Conservation (phyloP, 768 basidiomycete species). For the Coprinopsis sp. region DNA sequence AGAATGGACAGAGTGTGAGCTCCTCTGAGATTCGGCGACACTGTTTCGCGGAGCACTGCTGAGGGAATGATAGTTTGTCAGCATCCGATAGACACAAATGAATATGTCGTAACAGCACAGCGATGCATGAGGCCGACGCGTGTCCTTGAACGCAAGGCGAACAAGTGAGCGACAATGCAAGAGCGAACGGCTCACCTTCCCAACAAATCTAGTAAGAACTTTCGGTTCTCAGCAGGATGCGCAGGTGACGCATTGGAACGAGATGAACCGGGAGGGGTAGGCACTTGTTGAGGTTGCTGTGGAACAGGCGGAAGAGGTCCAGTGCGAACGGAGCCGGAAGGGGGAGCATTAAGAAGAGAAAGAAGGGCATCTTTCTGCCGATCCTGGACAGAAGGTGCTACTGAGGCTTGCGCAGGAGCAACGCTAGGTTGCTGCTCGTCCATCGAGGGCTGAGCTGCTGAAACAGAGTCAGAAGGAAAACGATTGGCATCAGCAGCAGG, state of each 20-base stretch:
- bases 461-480: conserved; percentile 30
- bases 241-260: conserved; percentile 53
- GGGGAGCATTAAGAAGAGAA: conserved; percentile 47
- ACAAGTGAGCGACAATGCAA: conserved; percentile 16
- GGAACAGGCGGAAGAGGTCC: conserved; percentile 8
- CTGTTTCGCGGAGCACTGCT: conserved; percentile 18
- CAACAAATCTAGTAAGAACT: conserved; percentile 76
- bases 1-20: conserved; percentile 28
- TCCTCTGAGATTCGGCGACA: conserved; percentile 46
- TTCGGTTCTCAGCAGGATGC: conserved; percentile 62
- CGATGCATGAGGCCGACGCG: conserved; percentile 15
- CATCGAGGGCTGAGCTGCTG: conserved; percentile 40
- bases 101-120: conserved; percentile 30
- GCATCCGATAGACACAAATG: neutral
- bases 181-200: conserved; percentile 54
- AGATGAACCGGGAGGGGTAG: conserved; percentile 63
- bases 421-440: conserved; percentile 44
- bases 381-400: conserved; percentile 38
- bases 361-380: conserved; percentile 75
- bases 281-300: conserved; percentile 56
- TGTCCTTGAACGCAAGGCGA: conserved; percentile 20
- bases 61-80: conserved; percentile 4
- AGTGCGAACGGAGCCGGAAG: conserved; percentile 11
- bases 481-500: conserved; percentile 22
- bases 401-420: conserved; percentile 36